Evolutionary conservation across 805 yeast genomes (phyloP).

Genomic region (Candida vaughaniae): DNA sequence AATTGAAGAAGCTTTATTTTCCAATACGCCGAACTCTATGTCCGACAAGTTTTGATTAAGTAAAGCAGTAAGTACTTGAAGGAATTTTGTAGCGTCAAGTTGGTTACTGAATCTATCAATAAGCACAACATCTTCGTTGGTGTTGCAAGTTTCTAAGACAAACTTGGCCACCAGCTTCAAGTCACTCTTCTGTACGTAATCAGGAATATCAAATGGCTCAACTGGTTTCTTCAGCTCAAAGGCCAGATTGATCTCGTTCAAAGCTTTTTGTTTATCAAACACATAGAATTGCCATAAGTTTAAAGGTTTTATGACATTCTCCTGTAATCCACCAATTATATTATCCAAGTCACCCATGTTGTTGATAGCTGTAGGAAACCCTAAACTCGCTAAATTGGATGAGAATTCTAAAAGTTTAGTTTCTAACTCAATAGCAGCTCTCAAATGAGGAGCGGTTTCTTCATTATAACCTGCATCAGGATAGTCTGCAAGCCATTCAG

Average conservation of each 20-base stretch:
- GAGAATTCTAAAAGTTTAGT: conserved; percentile 66
- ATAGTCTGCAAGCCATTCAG: conserved; percentile 78
- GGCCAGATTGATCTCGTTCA: conserved; percentile 34
- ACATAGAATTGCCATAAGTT: conserved; percentile 89
- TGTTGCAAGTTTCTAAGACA: conserved; percentile 42
- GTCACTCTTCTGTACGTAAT: conserved; percentile 34
- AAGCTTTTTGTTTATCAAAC: conserved; percentile 49
- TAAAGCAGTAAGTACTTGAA: conserved; percentile 46
- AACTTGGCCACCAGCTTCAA: conserved; percentile 48
- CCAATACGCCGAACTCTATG: conserved; percentile 24
- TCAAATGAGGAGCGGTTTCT: conserved; percentile 86
- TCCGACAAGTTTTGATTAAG: conserved; percentile 14
- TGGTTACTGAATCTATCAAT: conserved; percentile 53
- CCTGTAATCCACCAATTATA: conserved; percentile 66
- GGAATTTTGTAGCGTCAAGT: conserved; percentile 51
- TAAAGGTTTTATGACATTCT: conserved; percentile 63
- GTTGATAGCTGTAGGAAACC: conserved; percentile 59
- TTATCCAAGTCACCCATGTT: conserved; percentile 53
- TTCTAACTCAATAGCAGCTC: conserved; percentile 83
- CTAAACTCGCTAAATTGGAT: conserved; percentile 49
- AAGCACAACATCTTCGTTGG: conserved; percentile 42
- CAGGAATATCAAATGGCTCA: conserved; percentile 43
- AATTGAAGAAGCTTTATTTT: conserved; percentile 46
- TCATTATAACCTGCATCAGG: conserved; percentile 90
- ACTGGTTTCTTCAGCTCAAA: conserved; percentile 31